Conservation (phyloP, 169 alveolate genomes). For the Plasmodium cynomolgi region DNA sequence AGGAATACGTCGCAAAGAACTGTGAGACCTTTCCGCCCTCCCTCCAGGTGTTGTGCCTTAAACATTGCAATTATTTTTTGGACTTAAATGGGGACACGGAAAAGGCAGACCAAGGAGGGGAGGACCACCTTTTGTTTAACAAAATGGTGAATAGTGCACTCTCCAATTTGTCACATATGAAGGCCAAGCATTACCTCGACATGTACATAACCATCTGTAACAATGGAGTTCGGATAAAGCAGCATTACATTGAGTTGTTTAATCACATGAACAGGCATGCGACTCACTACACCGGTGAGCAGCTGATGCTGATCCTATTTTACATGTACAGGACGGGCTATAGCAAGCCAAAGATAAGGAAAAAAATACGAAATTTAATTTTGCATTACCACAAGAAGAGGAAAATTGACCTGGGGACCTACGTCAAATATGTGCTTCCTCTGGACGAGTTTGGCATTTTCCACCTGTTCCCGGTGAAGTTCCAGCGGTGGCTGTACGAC, state of each 20-base stretch:
- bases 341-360: conserved; percentile 73
- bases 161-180: conserved; percentile 18
- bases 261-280: conserved; percentile 67
- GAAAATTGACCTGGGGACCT: conserved; percentile 21
- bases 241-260: conserved; percentile 40
- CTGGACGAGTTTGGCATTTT: conserved; percentile 71
- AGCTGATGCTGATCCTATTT: conserved; percentile 47
- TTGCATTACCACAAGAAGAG: conserved; percentile 55
- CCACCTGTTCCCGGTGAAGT: conserved; percentile 62
- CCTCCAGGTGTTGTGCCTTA: conserved; percentile 25
- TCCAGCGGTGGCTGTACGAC: conserved; percentile 33
- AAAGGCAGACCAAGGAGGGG: background rate
- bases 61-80: conserved; percentile 30
- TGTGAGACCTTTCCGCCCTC: conserved; percentile 8
- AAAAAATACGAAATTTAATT: conserved; percentile 64
- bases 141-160: conserved; percentile 10
- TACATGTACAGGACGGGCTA: conserved; percentile 75
- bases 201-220: conserved; percentile 47
- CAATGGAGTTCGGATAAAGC: conserved; percentile 15
- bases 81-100: background rate
- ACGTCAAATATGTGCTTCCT: conserved; percentile 41
- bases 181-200: conserved; percentile 37
- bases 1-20: conserved; percentile 37
- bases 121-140: conserved; percentile 3
- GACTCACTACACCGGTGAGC: conserved; percentile 10